Conservation (phyloP, 2,329 filamentous ascomycete genomes). For the Dichotomopilus funicola region DNA sequence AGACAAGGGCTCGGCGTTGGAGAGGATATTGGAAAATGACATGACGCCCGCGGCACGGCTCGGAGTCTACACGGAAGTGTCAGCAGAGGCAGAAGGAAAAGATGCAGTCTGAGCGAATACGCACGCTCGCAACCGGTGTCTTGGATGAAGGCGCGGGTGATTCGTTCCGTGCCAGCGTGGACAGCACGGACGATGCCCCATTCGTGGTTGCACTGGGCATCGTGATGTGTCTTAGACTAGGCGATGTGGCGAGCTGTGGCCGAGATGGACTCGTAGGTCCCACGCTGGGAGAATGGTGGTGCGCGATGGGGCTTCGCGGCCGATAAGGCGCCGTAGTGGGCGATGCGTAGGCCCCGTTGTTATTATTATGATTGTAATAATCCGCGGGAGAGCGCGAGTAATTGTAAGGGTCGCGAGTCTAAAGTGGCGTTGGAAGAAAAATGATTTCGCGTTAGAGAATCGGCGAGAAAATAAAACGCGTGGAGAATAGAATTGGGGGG, state of each 20-base stretch:
- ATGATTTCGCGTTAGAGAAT: conserved; percentile 18
- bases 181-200: conserved; percentile 30
- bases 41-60: conserved; percentile 77
- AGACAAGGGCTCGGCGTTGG: conserved; percentile 62
- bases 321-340: conserved; percentile 40
- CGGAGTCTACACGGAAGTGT: conserved; percentile 47
- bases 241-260: conserved; percentile 41
- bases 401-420: conserved; percentile 47
- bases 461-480: conserved; percentile 9
- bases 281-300: conserved; percentile 33
- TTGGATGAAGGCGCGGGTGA: conserved; percentile 36
- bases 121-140: conserved; percentile 32
- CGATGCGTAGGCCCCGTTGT: conserved; percentile 35
- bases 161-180: conserved; percentile 35
- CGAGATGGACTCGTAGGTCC: conserved; percentile 40
- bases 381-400: conserved; percentile 39
- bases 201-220: conserved; percentile 35
- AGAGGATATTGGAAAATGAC: conserved; percentile 94
- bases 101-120: conserved; percentile 11
- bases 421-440: conserved; percentile 20
- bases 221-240: conserved; percentile 40
- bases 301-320: conserved; percentile 45
- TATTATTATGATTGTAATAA: conserved; percentile 46
- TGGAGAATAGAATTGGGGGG: background rate
- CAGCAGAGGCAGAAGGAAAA: background rate